These are phyloP conservation scores for Nitzschia sp. DNA, from an alignment of 108 stramenopile species.

Conservation along the genomic window DNA sequence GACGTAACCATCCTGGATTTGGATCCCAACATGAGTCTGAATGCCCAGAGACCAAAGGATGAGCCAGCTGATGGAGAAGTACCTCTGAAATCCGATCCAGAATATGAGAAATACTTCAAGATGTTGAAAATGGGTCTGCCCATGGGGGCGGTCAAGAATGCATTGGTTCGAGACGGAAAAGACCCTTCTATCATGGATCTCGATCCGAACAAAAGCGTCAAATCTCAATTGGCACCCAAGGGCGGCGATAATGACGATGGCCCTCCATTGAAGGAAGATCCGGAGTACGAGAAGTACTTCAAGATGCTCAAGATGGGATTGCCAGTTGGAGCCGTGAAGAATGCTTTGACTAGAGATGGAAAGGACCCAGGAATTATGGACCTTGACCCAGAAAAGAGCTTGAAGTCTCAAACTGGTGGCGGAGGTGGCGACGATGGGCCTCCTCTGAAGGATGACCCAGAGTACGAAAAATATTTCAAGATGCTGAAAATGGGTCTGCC, in stretches of 20 bases:
- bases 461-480: slow-evolving; percentile 63
- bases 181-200: slow-evolving; percentile 75
- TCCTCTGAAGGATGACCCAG: slow-evolving; percentile 64
- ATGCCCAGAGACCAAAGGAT: slow-evolving; percentile 35
- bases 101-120: slow-evolving; percentile 76
- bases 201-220: slow-evolving; percentile 62
- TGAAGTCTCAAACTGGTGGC: slow-evolving; percentile 42
- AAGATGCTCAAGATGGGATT: slow-evolving; percentile 75
- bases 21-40: slow-evolving; percentile 57
- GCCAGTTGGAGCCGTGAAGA: slow-evolving; percentile 62
- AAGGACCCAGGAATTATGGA: slow-evolving; percentile 69
- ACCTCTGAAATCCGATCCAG: slow-evolving; percentile 73
- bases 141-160: slow-evolving; percentile 67
- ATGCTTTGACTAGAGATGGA: slow-evolving; percentile 67
- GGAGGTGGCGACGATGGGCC: slow-evolving; percentile 31
- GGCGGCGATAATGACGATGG: slow-evolving; percentile 37
- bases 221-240: slow-evolving; percentile 34
- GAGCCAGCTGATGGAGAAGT: slow-evolving; percentile 37
- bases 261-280: slow-evolving; percentile 76
- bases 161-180: slow-evolving; percentile 65
- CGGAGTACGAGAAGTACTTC: slow-evolving; percentile 71
- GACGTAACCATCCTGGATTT: slow-evolving; percentile 60
- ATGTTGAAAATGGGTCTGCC: slow-evolving; percentile 77
- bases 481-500: slow-evolving; percentile 60
- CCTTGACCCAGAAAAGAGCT: slow-evolving; percentile 61